Conservation (phyloP, 2,329 filamentous ascomycete genomes). For the Rhinocladiella similis region DNA sequence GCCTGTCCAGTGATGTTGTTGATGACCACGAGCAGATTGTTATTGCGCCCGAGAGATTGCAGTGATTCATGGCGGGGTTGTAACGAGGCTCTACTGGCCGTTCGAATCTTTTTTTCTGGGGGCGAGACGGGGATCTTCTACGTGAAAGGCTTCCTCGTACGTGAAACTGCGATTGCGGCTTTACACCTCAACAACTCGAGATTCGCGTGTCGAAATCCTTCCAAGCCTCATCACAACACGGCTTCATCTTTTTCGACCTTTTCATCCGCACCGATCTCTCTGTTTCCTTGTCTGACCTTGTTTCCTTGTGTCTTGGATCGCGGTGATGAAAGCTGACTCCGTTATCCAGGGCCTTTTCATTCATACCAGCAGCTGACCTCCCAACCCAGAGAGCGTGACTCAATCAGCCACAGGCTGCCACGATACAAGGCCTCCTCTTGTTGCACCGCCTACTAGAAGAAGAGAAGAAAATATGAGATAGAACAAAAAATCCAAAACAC, state of each 20-base stretch:
- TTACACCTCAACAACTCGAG: too few species aligned
- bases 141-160: too few species aligned
- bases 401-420: background rate
- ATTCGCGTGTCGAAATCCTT: background rate
- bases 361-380: background rate
- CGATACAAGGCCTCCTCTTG: background rate
- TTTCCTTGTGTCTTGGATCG: background rate
- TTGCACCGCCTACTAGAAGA: conserved; percentile 1
- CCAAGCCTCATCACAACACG: background rate
- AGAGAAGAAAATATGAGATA: conserved; percentile 7
- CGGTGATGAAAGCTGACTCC: background rate
- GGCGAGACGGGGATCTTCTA: background rate
- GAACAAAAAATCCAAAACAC: conserved; percentile 1
- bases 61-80: background rate
- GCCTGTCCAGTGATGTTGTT: background rate
- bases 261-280: background rate
- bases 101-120: background rate
- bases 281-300: background rate
- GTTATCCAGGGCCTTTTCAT: background rate
- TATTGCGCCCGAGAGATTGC: background rate
- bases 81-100: background rate
- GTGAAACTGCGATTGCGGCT: background rate
- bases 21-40: background rate
- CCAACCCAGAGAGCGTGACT: conserved; percentile 1
- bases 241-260: background rate